Evolutionary conservation across 345 rosid genomes (phyloP).

Genomic region (Murraya koenigii): DNA sequence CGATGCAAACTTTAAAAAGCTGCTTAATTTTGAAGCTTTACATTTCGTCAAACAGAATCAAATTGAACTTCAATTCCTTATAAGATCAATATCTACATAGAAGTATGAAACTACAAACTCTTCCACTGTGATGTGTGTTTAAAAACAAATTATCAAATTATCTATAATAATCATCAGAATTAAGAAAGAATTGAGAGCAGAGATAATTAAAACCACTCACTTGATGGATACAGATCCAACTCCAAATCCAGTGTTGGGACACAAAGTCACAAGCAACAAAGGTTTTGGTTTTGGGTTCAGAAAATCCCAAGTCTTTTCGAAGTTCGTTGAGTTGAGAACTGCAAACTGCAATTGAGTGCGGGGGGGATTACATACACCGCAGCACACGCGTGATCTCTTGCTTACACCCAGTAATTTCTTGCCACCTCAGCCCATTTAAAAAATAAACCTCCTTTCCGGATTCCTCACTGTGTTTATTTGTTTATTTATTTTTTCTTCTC

Average conservation of each 20-base stretch:
- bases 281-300: background rate
- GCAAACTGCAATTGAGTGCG: background rate
- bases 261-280: background rate
- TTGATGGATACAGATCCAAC: slow-evolving; percentile 7
- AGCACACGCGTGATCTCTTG: background rate
- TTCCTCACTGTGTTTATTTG: background rate
- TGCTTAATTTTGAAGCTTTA: background rate
- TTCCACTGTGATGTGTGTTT: background rate
- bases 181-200: background rate
- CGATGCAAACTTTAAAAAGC: background rate
- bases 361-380: background rate
- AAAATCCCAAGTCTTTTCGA: background rate
- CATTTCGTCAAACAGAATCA: background rate
- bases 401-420: background rate
- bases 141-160: too few species aligned
- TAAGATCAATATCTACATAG: background rate
- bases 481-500: background rate
- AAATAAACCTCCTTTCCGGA: background rate
- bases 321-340: background rate
- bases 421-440: background rate
- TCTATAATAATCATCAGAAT: too few species aligned
- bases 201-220: background rate
- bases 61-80: background rate
- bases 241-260: background rate
- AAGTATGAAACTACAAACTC: background rate